A percentile compares a stretch with the other conserved stretches of the same genome.
Conservation (phyloP, 768 basidiomycete species). For the Lentinula edodes region DNA sequence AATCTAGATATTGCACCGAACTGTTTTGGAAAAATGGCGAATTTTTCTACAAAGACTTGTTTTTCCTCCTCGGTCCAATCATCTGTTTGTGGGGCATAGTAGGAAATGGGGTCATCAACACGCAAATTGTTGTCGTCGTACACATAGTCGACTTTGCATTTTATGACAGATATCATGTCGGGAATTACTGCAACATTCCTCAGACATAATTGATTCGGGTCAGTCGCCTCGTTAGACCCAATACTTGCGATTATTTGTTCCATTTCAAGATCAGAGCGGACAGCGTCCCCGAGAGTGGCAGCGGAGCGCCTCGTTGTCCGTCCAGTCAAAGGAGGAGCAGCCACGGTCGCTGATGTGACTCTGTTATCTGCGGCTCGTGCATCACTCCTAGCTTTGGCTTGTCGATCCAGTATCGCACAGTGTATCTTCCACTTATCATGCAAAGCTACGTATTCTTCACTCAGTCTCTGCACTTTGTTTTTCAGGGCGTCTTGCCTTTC, state of each 20-base stretch:
- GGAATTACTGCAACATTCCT: conserved; percentile 85
- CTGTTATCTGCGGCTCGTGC: conserved; percentile 35
- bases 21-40: conserved; percentile 84
- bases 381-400: conserved; percentile 27
- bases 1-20: conserved; percentile 87
- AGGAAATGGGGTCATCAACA: conserved; percentile 70
- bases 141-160: conserved; percentile 51
- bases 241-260: conserved; percentile 95
- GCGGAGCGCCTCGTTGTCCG: conserved; percentile 73
- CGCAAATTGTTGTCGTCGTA: conserved; percentile 86
- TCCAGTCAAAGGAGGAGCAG: conserved; percentile 18
- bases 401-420: conserved; percentile 63
- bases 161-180: conserved; percentile 78
- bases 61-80: conserved; percentile 90
- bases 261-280: conserved; percentile 94
- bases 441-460: conserved; percentile 59
- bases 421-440: conserved; percentile 72
- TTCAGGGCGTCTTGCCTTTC: conserved; percentile 43
- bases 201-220: conserved; percentile 82
- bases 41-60: conserved; percentile 71
- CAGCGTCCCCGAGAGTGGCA: conserved; percentile 75
- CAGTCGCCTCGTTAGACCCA: conserved; percentile 88
- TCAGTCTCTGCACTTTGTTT: conserved; percentile 52
- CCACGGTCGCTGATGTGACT: conserved; percentile 22
- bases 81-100: conserved; percentile 69